Evolutionary conservation across 768 basidiomycete genomes (phyloP).

Genomic region (Tylopilus intermedius): DNA sequence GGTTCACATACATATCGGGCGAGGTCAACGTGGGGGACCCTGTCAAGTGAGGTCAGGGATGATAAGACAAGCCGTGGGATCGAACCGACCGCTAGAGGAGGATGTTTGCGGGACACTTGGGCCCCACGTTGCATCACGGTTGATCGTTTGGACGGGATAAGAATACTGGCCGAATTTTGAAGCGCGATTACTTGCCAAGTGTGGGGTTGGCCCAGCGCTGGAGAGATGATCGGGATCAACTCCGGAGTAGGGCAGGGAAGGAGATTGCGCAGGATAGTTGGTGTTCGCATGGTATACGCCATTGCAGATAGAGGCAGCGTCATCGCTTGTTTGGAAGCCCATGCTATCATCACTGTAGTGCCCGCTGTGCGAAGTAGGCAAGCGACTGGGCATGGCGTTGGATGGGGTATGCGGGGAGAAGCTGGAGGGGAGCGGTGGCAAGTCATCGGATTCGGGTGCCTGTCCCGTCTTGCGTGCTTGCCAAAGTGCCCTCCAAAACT

Average conservation of each 20-base stretch:
- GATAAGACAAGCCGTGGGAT: conserved; percentile 27
- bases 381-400: conserved; percentile 30
- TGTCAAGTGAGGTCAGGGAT: conserved; percentile 35
- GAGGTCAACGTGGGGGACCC: conserved; percentile 54
- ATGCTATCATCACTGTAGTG: conserved; percentile 40
- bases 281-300: conserved; percentile 41
- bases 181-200: conserved; percentile 38
- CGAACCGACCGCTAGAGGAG: conserved; percentile 29
- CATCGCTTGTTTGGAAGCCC: conserved; percentile 47
- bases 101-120: conserved; percentile 29
- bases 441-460: conserved; percentile 47
- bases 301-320: conserved; percentile 39
- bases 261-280: conserved; percentile 43
- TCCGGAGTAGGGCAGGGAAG: conserved; percentile 38
- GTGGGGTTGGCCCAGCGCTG: conserved; percentile 24
- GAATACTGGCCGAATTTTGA: conserved; percentile 51
- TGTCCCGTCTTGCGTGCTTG: conserved; percentile 57
- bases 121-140: conserved; percentile 27
- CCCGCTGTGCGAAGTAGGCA: conserved; percentile 35
- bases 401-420: conserved; percentile 34
- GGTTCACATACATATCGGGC: conserved; percentile 44
- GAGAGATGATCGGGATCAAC: conserved; percentile 32
- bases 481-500: conserved; percentile 66
- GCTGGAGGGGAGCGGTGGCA: conserved; percentile 45
- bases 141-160: conserved; percentile 35